Evolutionary conservation across 768 basidiomycete genomes (phyloP), one percentile per base, ranked within the genome.

Genomic region (Porphyrellus cyaneotinctus): DNA sequence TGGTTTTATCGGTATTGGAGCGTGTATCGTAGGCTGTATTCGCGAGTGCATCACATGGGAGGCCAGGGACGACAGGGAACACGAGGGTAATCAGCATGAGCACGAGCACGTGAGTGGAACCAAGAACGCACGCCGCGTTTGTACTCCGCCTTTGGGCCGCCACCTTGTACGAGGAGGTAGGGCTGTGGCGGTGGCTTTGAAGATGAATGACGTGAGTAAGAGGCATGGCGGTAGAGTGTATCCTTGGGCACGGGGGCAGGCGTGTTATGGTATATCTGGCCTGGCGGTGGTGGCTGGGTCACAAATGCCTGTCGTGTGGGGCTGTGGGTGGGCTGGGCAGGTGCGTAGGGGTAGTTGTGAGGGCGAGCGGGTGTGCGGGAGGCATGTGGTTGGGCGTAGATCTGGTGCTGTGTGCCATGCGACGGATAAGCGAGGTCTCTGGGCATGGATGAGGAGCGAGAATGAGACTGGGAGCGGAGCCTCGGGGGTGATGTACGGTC

Each of bases 91-190:
- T 66, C 51, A 66, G 56, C 43, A 57, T 26, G 42, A 46, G 51
- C 23, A 59, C 18, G 38, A 47, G 20, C 48, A 60, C 45, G 52
- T 47, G 49, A 62, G 26, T 22, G 39, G 37, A 50, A 52, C 9
- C 14, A 30, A 39, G 38, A 50, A 66, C 67, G 64, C 35, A 68
- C 67, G 8, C 66, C 67, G 39, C 53, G 68, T 44, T 66, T 69
- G 33, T 68, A 68, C 45, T 68, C 68, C 44, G 65, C 61, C 33
- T 58, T 68, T 45, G 66, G 66, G 10, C 66, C 64, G 37, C 63
- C 66, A 31, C 64, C 37, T 18, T 50, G 58, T 35, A 65, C 65
- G 43, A 63, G 43, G 47, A 65, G 56, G 22, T 64, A 68, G 38
- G 66, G 57, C 47, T 65, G 65, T 41, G 64, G 47, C 33, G 56